Conservation (phyloP, 306 rosid species). For the Geum urbanum region DNA sequence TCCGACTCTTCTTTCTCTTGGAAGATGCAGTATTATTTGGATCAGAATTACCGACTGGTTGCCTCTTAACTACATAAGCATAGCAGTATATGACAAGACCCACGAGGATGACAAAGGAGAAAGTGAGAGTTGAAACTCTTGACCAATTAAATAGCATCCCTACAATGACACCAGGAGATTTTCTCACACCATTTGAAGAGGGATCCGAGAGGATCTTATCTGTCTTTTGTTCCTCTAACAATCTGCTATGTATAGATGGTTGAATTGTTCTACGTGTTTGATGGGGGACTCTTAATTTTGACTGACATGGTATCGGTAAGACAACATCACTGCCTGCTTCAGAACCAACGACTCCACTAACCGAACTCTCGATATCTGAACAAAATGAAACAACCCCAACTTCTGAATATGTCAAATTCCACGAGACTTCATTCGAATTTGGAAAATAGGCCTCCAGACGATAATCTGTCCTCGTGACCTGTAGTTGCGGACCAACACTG, state of each 20-base stretch:
- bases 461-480: constrained; percentile 69
- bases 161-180: background rate
- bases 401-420: constrained; percentile 66
- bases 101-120: constrained; percentile 27
- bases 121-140: constrained; percentile 17
- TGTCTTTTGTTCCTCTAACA: constrained; percentile 12
- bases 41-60: constrained; percentile 23
- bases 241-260: constrained; percentile 27
- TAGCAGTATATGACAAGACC: constrained; percentile 22
- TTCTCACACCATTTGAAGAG: constrained; percentile 18
- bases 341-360: constrained; percentile 26
- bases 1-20: constrained; percentile 45
- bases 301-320: constrained; percentile 61
- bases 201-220: constrained; percentile 31
- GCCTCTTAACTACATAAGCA: constrained; percentile 22
- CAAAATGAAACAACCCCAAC: constrained; percentile 59
- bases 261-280: constrained; percentile 35
- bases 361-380: constrained; percentile 35
- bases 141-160: constrained; percentile 25
- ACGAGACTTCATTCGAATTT: constrained; percentile 41
- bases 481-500: constrained; percentile 36
- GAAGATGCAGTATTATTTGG: constrained; percentile 33
- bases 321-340: constrained; percentile 42
- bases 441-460: constrained; percentile 41
- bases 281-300: constrained; percentile 45